Evolutionary conservation across 352 stramenopile genomes (phyloP).

Genomic region (Blastocystis sp.): DNA sequence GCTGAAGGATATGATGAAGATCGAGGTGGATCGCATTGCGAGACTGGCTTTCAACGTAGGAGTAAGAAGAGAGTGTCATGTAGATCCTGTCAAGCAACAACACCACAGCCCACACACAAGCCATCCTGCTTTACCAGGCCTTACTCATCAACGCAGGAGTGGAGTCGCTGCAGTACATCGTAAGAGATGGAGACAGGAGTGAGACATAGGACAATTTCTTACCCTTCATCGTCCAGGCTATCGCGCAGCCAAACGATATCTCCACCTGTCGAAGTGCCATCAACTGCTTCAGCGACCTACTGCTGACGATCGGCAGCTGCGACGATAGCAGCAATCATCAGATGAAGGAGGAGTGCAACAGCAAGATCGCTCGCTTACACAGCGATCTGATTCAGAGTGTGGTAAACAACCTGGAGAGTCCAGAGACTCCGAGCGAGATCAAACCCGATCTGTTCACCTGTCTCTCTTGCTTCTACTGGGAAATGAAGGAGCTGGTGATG

Average conservation of each 20-base stretch:
- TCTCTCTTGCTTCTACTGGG: slow-evolving; percentile 23
- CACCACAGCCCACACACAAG: slow-evolving; percentile 6
- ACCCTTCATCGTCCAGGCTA: neutral
- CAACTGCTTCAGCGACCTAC: slow-evolving; percentile 23
- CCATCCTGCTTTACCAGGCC: neutral
- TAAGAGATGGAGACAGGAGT: neutral
- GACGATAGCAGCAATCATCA: neutral
- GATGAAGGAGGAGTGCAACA: neutral
- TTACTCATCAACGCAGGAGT: neutral
- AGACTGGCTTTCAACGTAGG: neutral
- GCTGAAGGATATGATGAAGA: neutral
- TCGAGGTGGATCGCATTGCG: neutral
- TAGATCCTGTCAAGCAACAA: slow-evolving; percentile 45
- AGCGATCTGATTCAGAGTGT: neutral
- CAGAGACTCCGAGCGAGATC: neutral
- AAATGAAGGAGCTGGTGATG: neutral
- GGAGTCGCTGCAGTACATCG: neutral
- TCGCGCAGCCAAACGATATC: slow-evolving; percentile 14
- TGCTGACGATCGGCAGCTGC: slow-evolving; percentile 1
- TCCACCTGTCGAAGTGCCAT: slow-evolving; percentile 33
- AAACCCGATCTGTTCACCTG: slow-evolving; percentile 45
- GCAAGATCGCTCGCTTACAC: neutral
- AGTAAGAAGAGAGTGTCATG: neutral
- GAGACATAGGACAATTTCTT: neutral
- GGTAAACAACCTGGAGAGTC: neutral